Evolutionary conservation across 2,329 filamentous ascomycete species (phyloP), one percentile per base, ranked within the genome.

Genomic region (Fusarium armeniacum): DNA sequence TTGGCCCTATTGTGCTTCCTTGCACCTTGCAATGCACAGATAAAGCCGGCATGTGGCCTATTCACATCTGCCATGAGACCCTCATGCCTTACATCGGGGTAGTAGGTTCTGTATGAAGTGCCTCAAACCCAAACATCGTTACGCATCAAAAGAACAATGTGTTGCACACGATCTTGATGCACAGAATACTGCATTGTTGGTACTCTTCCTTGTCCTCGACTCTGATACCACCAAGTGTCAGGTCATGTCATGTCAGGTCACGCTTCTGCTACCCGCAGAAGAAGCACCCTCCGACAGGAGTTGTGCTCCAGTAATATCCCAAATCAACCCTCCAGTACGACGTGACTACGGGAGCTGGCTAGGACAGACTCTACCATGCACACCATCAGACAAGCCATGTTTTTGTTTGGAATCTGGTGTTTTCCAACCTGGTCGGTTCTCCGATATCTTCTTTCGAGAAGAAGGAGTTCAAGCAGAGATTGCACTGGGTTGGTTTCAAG

Each of bases 221-320:
- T 58, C 38, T 36, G 43, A 63, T 58, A 46, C 60, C 72, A 59
- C 63, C 63, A 75, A 67, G 54, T 70, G 59, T 72, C 71, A 73
- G 66, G 71, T 71, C 73, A 75, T 69, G 71, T 74, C 73, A 75
- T 75, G 67, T 72, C 73, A 75, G 73, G 73, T 75, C 73, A 75
- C 71, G 71, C 72, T 73, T 63, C 46, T 55, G 49, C 59, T 56
- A 59, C 56, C 56, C 44, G 60, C 60, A 58, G 58, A 43, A 73
- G 56, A 63, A 69, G 62, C 72, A 72, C 71, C 59, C 71, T 65
- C 60, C 56, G 56, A 43, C 59, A 71, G 46, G 41, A 58, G 36
- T n/a, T 38, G 43, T 57, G 53, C 56, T 64, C 72, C 72, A 74
- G 69, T 74, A 62, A 47, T 24, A 41, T 71, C 59, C 44, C 40